These are phyloP conservation scores for Liriodendron chinense DNA, from an alignment of 164 flowering plant genomes.

Conservation along the genomic window DNA sequence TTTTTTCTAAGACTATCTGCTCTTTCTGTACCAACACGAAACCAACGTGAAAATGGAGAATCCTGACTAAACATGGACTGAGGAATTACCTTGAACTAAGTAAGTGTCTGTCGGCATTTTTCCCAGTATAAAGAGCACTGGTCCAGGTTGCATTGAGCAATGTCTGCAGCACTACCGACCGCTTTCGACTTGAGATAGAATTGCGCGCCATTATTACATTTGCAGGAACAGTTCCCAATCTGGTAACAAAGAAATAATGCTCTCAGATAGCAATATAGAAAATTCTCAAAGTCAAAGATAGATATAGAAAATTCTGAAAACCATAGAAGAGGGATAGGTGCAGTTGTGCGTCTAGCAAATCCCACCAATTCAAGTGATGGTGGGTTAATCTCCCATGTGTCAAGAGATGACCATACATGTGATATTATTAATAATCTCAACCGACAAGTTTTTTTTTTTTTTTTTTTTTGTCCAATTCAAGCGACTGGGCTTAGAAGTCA, in stretches of 20 bases:
- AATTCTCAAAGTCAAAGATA: not conserved
- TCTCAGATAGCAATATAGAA: not conserved
- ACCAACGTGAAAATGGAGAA: not conserved
- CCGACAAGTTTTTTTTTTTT: too few relatives aligned
- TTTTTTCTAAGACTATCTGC: not conserved
- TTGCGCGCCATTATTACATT: slow-evolving; percentile 34
- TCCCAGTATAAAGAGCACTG: slow-evolving; percentile 17
- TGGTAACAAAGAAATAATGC: slow-evolving; percentile 11
- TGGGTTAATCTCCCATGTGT: not conserved
- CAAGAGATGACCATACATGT: not conserved
- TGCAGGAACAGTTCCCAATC: slow-evolving; percentile 39
- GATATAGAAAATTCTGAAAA: not conserved
- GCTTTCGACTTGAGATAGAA: slow-evolving; percentile 24
- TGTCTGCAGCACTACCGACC: slow-evolving; percentile 17
- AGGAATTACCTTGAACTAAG: slow-evolving; percentile 30
- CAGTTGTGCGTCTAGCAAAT: not conserved
- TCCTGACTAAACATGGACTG: not conserved
- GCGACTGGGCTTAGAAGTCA: too few relatives aligned
- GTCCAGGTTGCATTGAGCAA: slow-evolving; percentile 25
- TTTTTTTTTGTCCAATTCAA: too few relatives aligned
- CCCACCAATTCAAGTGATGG: not conserved
- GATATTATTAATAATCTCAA: too few relatives aligned
- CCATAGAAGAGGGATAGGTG: not conserved
- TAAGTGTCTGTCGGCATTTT: slow-evolving; percentile 14
- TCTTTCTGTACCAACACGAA: not conserved